Percentiles rank a stretch among this genome's conserved stretches.
Conservation (phyloP, 2,329 filamentous ascomycete species). For the Exophiala alcalophila region DNA sequence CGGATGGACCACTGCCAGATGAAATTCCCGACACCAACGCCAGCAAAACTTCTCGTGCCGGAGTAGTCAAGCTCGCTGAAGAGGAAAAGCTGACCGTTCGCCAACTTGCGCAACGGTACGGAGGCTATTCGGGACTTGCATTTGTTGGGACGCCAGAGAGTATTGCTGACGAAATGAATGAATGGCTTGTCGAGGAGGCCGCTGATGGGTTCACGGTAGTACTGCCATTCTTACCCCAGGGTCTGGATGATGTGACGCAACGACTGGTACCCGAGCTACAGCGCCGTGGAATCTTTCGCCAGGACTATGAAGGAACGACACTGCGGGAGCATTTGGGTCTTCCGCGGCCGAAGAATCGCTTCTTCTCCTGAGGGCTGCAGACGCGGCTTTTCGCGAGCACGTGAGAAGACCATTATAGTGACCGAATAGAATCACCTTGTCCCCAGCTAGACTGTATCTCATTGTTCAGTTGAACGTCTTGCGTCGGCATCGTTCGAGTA, state of each 20-base stretch:
- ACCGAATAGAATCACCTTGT: too few relatives aligned
- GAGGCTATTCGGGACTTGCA: constrained; percentile 50
- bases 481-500: too few relatives aligned
- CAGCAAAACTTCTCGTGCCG: constrained; percentile 50
- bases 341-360: constrained; percentile 45
- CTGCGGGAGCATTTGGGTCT: constrained; percentile 56
- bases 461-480: too few relatives aligned
- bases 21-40: constrained; percentile 55
- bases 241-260: constrained; percentile 49
- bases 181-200: constrained; percentile 48
- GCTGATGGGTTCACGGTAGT: constrained; percentile 53
- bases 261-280: constrained; percentile 52
- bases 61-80: constrained; percentile 46
- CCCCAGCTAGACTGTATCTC: too few relatives aligned
- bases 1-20: constrained; percentile 48
- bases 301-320: constrained; percentile 53
- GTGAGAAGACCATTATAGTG: too few relatives aligned
- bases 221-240: constrained; percentile 52
- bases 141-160: constrained; percentile 52
- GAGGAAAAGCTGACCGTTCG: constrained; percentile 49
- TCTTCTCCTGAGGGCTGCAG: constrained; percentile 35
- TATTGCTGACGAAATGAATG: constrained; percentile 50
- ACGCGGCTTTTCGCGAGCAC: too few relatives aligned
- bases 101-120: constrained; percentile 52
- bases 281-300: constrained; percentile 50